A percentile compares a stretch with the other conserved stretches of the same genome.
These are phyloP conservation scores for Starmerella riodocensis DNA, from an alignment of 805 yeast species.

Conservation along the genomic window DNA sequence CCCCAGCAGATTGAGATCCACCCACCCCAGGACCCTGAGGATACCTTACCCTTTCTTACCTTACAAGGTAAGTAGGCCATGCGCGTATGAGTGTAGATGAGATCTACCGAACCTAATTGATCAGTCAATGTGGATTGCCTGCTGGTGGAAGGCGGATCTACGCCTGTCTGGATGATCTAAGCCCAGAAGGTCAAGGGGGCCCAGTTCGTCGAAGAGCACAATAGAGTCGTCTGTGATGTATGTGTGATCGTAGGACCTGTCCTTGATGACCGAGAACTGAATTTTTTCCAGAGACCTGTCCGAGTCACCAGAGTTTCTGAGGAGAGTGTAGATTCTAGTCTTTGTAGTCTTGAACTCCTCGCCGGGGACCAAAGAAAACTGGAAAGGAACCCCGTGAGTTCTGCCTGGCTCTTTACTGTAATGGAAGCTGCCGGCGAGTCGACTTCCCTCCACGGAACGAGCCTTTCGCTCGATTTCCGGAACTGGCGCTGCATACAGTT, in stretches of 20 bases:
- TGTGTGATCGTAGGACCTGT: constrained; percentile 26
- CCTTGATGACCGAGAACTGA: constrained; percentile 38
- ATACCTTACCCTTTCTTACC: too few species aligned
- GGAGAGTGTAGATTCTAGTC: constrained; percentile 48
- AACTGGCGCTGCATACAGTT: constrained; percentile 35
- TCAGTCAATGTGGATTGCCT: constrained; percentile 21
- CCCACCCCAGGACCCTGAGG: too few species aligned
- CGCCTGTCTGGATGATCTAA: constrained; percentile 76
- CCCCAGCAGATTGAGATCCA: too few species aligned
- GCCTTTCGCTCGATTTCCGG: constrained; percentile 10
- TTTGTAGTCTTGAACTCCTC: constrained; percentile 55
- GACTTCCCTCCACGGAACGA: not conserved
- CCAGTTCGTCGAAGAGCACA: constrained; percentile 43
- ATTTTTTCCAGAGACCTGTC: constrained; percentile 70
- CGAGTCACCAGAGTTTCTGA: constrained; percentile 43
- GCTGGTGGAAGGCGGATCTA: constrained; percentile 11
- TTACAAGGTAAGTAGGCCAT: too few species aligned
- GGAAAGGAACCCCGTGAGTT: constrained; percentile 53
- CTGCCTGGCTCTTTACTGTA: constrained; percentile 44
- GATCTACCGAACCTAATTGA: too few species aligned
- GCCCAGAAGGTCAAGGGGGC: constrained; percentile 45
- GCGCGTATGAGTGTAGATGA: too few species aligned
- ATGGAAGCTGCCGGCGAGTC: constrained; percentile 54
- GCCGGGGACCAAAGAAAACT: constrained; percentile 42
- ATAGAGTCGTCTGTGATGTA: constrained; percentile 40